Base-by-base conservation (phyloP, 768 basidiomycete species). In the Guyanaporus albipodus region DNA sequence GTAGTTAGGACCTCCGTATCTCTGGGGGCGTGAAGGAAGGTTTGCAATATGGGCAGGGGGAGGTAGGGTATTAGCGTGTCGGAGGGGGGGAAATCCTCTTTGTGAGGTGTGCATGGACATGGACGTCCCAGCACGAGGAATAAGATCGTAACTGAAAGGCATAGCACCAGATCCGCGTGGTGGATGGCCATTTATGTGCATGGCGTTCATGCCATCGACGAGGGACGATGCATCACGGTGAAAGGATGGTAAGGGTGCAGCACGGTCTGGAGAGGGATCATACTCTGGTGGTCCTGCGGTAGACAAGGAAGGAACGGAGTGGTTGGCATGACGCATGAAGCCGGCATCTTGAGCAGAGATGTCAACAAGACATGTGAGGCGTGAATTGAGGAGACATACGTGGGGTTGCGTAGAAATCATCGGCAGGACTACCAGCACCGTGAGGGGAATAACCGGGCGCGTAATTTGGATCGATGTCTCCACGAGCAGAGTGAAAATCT, bases 61-160 rank as follows among this genome's bases (percentile, higher is more conserved):
- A 10, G 75, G 71, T 11, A 78, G 57, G 11, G 76, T 73, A 38
- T 73, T 64, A 8, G 69, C 69, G 55, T 73, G 68, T 41, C 72
- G 68, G 39, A 70, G 72, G 43, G 59, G 70, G 38, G 56, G 63
- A 40, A 63, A 65, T 39, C 57, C 57, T 50, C 56, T 62, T 46
- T 59, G 54, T 18, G 58, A 42, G 46, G 66, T 61, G 40, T 70
- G 73, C 55, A 70, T 63, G 14, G 81, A 79, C 73, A 82, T 75
- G 26, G 82, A 78, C 17, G 82, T 82, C 15, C 74, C 74, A 5
- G 75, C 72, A 23, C 81, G 75, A 46, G 74, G 72, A 12, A 82
- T 63, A 36, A 77, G 75, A 50, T 83, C 82, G 28, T 58, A 38
- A 28, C 51, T 39, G 49, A 47, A 59, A 29, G 60, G 56, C 58